Evolutionary conservation across 352 stramenopile species (phyloP), one percentile per base, ranked within the genome.

Genomic region (Pythium oligandrum): DNA sequence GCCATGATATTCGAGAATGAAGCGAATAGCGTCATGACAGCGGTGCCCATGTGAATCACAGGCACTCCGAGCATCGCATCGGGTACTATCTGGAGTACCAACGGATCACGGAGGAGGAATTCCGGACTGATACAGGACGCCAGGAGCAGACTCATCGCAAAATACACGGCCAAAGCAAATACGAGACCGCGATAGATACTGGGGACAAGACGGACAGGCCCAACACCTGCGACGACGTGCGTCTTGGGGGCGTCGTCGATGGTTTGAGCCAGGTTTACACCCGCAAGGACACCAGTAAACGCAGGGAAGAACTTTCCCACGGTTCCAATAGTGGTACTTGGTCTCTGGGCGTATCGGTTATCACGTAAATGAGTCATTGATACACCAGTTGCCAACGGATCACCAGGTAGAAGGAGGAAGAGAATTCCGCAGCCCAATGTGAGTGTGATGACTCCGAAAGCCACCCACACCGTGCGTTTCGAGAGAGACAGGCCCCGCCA

Each of bases 1-100:
- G 46, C 63, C 44, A 75, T 63, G 44, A 81, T 56, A 39, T 77
- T 83, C 31, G 70, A 76, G n/a, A 81, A 56, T 5, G 73, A 70
- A 4, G 73, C 77, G 7, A 67, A 71, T 17, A 81, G 44, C 11
- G 71, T 77, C 31, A 68, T 75, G 9, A 64, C 65, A 1, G 70
- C 50, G 34, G 81, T 66, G 1, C 70, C 71, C 2, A 78, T 17
- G 44, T 77, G 73, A 26, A 83, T 69, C 8, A 83, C 50, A 0
- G 69, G 68, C 5, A 78, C 57, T 0, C 68, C 73, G 0, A 83
- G 43, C n/a, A 73, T 59, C 31, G 67, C 71, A 51, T 83, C 73
- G 11, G 81, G 66, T 1, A 76, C 64, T 8, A 71, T 48, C 10
- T 71, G 66, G 1, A 81, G 66, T 7, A 78, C 55, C 34, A 81